Evolutionary conservation across 164 flowering plant species (phyloP), one percentile per base, ranked within the genome.

Genomic region (Taxillus chinensis): DNA sequence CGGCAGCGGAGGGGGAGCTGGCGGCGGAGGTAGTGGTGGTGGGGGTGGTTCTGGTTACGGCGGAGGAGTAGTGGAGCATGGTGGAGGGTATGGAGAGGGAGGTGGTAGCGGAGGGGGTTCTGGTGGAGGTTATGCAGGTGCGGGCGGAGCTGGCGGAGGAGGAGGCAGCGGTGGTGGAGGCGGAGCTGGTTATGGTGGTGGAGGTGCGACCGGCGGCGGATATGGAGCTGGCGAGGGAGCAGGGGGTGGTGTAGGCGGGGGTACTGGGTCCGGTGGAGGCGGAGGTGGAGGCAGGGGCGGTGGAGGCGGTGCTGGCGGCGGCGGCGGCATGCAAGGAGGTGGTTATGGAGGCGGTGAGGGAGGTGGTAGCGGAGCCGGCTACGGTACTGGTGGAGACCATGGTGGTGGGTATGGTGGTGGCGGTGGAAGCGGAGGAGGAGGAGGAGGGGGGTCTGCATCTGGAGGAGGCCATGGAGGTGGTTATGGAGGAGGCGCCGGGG

Each of bases 321-420:
- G 49, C 41, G 61, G 72, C 27, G 13, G 14, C 11, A 57, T 61
- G 11, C 62, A 11, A 15, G 71, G 70, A 5, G 49, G n/a, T 0
- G 64, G 59, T 5, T 51, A 27, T 10, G 74, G 71, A 0, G 12
- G 69, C 2, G 56, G 59, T 11, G 3, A 63, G 27, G 74, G 70
- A 45, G 70, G 67, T 0, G 72, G 39, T 4, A 54, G 54, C 27
- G 75, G 64, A 27, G 74, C 61, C 7, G 76, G 68, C 8, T 61
- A 27, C 2, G 72, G 64, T 0, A 52, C 14, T 0, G 62, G 55
- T 0, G 61, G 60, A 7, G 60, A 39, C 1, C 43, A 17, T 16
- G 78, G 74, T 39, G 66, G 65, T 0, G 69, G 64, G 2, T 39
- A 52, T 11, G 77, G 74, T 1, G 72, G 67, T 5, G 67, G 64